Conservation (phyloP, 805 yeast genomes). For the Hanseniaspora meyeri region DNA sequence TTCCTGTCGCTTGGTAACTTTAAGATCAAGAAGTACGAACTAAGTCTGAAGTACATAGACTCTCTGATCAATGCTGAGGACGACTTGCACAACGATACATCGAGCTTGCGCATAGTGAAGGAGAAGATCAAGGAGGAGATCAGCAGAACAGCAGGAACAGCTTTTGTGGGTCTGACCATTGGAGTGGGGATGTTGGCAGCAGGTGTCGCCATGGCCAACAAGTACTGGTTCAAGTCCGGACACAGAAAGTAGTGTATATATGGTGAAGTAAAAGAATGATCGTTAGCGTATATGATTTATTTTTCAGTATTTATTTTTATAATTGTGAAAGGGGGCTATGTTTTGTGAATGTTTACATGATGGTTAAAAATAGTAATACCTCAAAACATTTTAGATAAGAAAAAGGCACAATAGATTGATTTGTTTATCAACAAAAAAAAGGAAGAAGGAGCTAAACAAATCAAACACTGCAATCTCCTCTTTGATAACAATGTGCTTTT, state of each 20-base stretch:
- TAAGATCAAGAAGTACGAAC: constrained; percentile 75
- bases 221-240: background rate
- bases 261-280: background rate
- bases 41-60: constrained; percentile 77
- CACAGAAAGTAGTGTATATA: background rate
- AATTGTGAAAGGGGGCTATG: too few relatives aligned
- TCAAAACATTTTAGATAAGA: too few relatives aligned
- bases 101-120: constrained; percentile 34
- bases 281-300: background rate
- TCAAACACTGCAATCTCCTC: too few relatives aligned
- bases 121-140: constrained; percentile 75
- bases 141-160: constrained; percentile 72
- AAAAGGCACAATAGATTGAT: too few relatives aligned
- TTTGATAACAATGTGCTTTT: too few relatives aligned
- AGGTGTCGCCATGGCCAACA: background rate
- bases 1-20: constrained; percentile 79
- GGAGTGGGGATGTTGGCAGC: constrained; percentile 47
- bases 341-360: too few relatives aligned
- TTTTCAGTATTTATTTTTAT: too few relatives aligned
- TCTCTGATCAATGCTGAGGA: constrained; percentile 56
- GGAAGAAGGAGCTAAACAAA: too few relatives aligned
- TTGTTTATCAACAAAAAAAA: too few relatives aligned
- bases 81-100: background rate
- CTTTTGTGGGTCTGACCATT: constrained; percentile 74
- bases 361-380: too few relatives aligned